phyloP scores from a whole-genome alignment of 2,329 filamentous ascomycete species.

The Xylariaceae sp. region DNA sequence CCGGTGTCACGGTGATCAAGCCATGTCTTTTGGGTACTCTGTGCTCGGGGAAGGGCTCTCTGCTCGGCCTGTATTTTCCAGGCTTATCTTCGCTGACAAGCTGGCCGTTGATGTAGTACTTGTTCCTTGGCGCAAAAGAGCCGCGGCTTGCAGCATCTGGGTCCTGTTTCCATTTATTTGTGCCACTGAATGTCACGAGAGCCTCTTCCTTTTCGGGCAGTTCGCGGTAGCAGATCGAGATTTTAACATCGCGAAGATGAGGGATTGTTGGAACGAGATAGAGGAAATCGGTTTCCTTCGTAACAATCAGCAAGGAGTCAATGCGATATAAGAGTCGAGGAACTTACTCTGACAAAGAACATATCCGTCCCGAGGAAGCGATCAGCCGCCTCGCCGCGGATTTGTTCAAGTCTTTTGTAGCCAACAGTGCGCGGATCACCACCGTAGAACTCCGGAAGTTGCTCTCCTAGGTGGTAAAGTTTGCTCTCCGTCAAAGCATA shows the following conservation, averaged over 20 bases:
- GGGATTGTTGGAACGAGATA: conserved; percentile 53
- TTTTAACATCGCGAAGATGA: conserved; percentile 53
- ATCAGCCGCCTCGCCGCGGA: conserved; percentile 48
- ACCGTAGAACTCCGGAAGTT: conserved; percentile 51
- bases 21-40: conserved; percentile 52
- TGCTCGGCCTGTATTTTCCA: conserved; percentile 45
- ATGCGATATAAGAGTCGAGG: no score
- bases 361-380: conserved; percentile 56
- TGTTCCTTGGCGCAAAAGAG: conserved; percentile 53
- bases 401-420: conserved; percentile 42
- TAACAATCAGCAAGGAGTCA: conserved; percentile 18
- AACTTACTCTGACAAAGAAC: conserved; percentile 62
- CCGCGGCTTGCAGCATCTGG: conserved; percentile 49
- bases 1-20: conserved; percentile 48
- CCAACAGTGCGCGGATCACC: conserved; percentile 42
- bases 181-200: conserved; percentile 39
- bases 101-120: conserved; percentile 55
- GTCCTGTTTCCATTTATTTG: conserved; percentile 57
- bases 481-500: conserved; percentile 51
- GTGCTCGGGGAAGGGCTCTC: conserved; percentile 51
- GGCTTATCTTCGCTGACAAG: conserved; percentile 51
- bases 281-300: conserved; percentile 59
- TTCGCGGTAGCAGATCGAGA: conserved; percentile 58
- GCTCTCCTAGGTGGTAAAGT: conserved; percentile 50
- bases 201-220: conserved; percentile 49